phyloP scores from a whole-genome alignment of 106 monocot species.

The Alisma plantagoaquatica region DNA sequence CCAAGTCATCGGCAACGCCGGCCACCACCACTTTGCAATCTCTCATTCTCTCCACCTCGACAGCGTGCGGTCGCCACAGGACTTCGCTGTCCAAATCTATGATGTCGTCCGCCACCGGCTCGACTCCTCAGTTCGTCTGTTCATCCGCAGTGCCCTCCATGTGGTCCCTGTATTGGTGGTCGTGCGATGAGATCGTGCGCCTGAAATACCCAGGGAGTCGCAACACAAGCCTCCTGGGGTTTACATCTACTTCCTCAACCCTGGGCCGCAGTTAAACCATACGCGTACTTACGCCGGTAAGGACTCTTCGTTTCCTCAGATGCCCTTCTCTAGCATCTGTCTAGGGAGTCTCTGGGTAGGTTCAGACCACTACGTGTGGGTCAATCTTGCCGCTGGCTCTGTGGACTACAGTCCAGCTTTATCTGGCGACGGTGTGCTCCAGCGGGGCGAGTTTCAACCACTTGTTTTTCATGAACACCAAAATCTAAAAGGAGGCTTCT shows the following conservation, averaged over 20 bases:
- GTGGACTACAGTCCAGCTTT: slow-evolving; percentile 78
- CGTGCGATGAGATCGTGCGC: slow-evolving; percentile 40
- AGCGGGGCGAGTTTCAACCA: slow-evolving; percentile 83
- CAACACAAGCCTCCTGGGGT: slow-evolving; percentile 37
- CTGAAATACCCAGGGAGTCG: slow-evolving; percentile 25
- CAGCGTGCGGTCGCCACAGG: slow-evolving; percentile 19
- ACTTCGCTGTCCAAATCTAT: slow-evolving; percentile 25
- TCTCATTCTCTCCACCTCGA: slow-evolving; percentile 59
- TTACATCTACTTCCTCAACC: slow-evolving; percentile 66
- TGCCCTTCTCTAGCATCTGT: slow-evolving; percentile 53
- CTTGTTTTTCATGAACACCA: slow-evolving; percentile 40
- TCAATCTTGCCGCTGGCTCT: slow-evolving; percentile 80
- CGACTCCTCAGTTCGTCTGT: slow-evolving; percentile 31
- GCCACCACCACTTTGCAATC: slow-evolving; percentile 41
- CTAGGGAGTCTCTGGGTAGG: slow-evolving; percentile 66
- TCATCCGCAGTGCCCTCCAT: slow-evolving; percentile 36
- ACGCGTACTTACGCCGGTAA: slow-evolving; percentile 38
- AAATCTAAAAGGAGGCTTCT: slow-evolving; percentile 41
- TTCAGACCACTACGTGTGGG: slow-evolving; percentile 63
- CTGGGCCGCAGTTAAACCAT: slow-evolving; percentile 38
- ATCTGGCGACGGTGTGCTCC: slow-evolving; percentile 87
- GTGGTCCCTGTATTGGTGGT: slow-evolving; percentile 40
- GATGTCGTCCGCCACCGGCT: slow-evolving; percentile 42
- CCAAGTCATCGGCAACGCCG: slow-evolving; percentile 28
- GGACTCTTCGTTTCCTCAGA: slow-evolving; percentile 13